These are phyloP conservation scores for Fonsecaea nubica DNA, from an alignment of 2,329 filamentous ascomycete genomes.

Conservation along the genomic window DNA sequence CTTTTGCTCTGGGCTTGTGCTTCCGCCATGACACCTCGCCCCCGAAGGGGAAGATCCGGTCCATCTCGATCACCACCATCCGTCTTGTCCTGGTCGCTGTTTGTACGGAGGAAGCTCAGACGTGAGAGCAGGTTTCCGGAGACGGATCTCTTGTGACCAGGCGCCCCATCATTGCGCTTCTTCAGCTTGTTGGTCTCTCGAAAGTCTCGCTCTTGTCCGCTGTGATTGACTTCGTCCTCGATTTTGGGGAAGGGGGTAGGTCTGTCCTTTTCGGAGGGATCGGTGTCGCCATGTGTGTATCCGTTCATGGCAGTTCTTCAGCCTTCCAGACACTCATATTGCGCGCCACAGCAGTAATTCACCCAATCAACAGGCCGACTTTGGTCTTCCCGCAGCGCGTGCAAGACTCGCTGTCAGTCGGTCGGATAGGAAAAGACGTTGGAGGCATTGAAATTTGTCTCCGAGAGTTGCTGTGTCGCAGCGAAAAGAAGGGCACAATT, in stretches of 20 bases:
- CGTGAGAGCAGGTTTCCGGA: constrained; percentile 72
- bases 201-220: constrained; percentile 32
- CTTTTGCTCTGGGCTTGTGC: constrained; percentile 58
- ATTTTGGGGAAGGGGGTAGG: constrained; percentile 37
- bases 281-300: constrained; percentile 27
- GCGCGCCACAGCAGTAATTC: neutral
- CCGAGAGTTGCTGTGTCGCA: neutral
- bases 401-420: neutral
- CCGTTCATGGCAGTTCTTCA: constrained; percentile 34
- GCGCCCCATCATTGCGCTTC: constrained; percentile 24
- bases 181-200: constrained; percentile 29
- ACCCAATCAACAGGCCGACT: neutral
- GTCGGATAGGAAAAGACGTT: neutral
- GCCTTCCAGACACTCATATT: neutral
- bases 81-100: constrained; percentile 47
- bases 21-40: constrained; percentile 55
- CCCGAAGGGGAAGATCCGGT: constrained; percentile 39
- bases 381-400: neutral
- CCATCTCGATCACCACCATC: constrained; percentile 42
- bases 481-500: neutral
- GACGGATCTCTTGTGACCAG: constrained; percentile 59
- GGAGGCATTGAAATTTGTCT: neutral
- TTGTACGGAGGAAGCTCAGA: constrained; percentile 70
- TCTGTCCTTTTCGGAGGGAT: constrained; percentile 30
- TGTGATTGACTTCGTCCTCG: constrained; percentile 34